phyloP scores from a whole-genome alignment of 2,329 filamentous ascomycete species.

The Cryphonectria naterciae region DNA sequence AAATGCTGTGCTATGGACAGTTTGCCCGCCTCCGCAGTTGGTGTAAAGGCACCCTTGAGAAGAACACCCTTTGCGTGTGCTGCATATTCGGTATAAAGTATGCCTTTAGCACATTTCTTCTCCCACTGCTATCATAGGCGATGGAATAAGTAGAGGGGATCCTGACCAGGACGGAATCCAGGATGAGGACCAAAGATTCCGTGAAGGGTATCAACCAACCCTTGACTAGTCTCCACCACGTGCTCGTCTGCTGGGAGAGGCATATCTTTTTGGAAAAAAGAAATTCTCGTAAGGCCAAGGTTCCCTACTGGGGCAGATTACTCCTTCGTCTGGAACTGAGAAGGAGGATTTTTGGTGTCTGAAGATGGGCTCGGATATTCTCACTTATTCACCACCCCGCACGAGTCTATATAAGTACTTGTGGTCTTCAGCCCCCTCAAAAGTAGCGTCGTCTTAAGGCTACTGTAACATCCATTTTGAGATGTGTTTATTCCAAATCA shows the following conservation, averaged over 20 bases:
- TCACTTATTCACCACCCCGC: neutral
- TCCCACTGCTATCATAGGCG: neutral
- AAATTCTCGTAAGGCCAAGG: neutral
- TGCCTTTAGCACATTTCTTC: neutral
- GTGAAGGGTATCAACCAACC: slow-evolving; percentile 43
- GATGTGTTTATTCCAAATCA: neutral
- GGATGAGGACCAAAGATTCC: slow-evolving; percentile 45
- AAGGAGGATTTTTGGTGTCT: neutral
- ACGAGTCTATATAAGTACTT: neutral
- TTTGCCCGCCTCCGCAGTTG: slow-evolving; percentile 45
- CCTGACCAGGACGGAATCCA: slow-evolving; percentile 44
- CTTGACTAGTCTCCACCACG: slow-evolving; percentile 42
- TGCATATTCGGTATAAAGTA: neutral
- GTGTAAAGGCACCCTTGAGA: slow-evolving; percentile 56
- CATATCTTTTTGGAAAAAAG: slow-evolving; percentile 36
- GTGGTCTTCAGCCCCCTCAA: neutral
- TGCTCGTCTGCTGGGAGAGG: slow-evolving; percentile 48
- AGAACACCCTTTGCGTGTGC: slow-evolving; percentile 60
- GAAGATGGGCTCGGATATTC: neutral
- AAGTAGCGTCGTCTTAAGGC: neutral
- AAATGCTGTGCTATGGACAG: slow-evolving; percentile 56
- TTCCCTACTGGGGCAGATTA: neutral
- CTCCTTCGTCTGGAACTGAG: neutral
- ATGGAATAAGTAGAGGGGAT: slow-evolving; percentile 8
- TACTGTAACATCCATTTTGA: neutral